Base-by-base conservation (phyloP, 345 rosid genomes). In the Citrus medica region DNA sequence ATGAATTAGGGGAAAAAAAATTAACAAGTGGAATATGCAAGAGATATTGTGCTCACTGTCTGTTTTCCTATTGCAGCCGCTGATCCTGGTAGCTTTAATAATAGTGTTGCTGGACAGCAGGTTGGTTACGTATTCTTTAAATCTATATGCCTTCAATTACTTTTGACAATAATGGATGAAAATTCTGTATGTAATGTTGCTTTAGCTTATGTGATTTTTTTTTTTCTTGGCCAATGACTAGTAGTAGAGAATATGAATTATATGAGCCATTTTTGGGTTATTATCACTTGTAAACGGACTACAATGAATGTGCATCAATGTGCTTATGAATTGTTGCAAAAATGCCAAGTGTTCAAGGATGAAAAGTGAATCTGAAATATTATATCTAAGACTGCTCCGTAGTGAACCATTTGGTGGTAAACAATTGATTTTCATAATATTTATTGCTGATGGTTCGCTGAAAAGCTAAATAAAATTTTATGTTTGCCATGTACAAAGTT, bases 1-100 rank as follows among this genome's bases (percentile, higher is more conserved):
- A n/a, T 22, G 10, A 10, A 48, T 75, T 48, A 10, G n/a, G 7
- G 10, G 8, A 16, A 9, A 10, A 42, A 38, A 9, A 10, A 27
- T 32, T 71, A 75, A 64, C 48, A 46, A 46, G 6, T 24, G 27
- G 16, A 75, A 37, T 37, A 22, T 35, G 46, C 48, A 22, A 48
- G 25, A 32, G 32, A 38, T 60, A 64, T 48, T 64, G 38, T 48
- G 48, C 71, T 75, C 12, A 30, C 53, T 33, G 51, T 9, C 64
- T 59, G n/a, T 35, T 70, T 55, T 59, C 35, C 55, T 76, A 32
- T 78, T 64, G 85, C 88, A 88, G 91, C 79, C 46, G 61, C 83
- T 82, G 91, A 86, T 82, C 80, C 91, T 24, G 86, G 83, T 51
- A 85, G 89, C 81, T 88, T 88, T 81, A 88, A 88, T 79, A 88